These are phyloP conservation scores for Beta vulgaris DNA, from an alignment of 148 eudicot species.

Conservation along the genomic window DNA sequence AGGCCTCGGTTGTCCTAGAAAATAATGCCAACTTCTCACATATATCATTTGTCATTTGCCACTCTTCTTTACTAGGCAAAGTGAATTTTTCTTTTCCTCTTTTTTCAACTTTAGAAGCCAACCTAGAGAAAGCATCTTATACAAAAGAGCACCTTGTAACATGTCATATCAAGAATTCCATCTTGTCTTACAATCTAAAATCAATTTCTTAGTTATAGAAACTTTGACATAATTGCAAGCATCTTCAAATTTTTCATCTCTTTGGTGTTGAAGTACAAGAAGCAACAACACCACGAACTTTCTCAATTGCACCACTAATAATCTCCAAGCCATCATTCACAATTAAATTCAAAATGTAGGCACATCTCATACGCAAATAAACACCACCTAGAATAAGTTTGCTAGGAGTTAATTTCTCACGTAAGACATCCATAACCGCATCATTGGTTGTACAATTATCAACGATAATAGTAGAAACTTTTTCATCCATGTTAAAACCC, in stretches of 20 bases:
- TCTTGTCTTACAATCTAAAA: conserved; percentile 8
- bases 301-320: neutral
- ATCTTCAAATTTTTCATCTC: conserved; percentile 9
- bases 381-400: neutral
- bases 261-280: conserved; percentile 1
- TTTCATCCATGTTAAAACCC: neutral
- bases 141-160: neutral
- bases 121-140: conserved; percentile 1
- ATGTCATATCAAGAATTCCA: conserved; percentile 8
- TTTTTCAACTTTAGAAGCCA: neutral
- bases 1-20: conserved; percentile 2
- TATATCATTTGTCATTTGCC: neutral
- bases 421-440: neutral
- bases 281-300: neutral
- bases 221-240: neutral
- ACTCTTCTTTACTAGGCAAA: neutral
- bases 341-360: neutral
- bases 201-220: neutral
- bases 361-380: neutral
- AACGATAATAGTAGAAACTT: neutral
- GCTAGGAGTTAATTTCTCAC: neutral
- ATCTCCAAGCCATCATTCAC: neutral
- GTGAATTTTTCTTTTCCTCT: neutral
- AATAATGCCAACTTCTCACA: conserved; percentile 11
- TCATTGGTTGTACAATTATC: neutral